A percentile compares a stretch with the other conserved stretches of the same genome.
phyloP scores from a whole-genome alignment of 768 basidiomycete genomes.

The Xerocomus spinulosus region DNA sequence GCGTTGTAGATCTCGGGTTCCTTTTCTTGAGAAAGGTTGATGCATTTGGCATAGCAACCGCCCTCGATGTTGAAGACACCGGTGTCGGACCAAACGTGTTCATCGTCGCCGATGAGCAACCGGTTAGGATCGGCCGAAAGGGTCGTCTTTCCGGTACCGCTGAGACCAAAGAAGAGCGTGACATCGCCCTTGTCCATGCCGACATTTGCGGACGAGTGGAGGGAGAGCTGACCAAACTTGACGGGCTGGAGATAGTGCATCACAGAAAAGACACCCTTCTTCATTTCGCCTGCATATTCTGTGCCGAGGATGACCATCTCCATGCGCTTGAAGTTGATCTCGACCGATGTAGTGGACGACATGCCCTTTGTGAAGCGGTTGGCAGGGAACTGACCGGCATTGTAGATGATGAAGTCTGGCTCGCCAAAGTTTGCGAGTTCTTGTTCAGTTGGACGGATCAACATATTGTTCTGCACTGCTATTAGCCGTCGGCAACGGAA shows the following conservation, averaged over 20 bases:
- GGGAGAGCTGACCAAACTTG: conserved; percentile 95
- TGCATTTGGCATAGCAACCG: conserved; percentile 97
- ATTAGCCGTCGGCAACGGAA: conserved; percentile 6
- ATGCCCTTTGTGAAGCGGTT: conserved; percentile 99
- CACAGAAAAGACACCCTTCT: conserved; percentile 99
- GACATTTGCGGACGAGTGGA: conserved; percentile 98
- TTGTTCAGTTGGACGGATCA: conserved; percentile 94
- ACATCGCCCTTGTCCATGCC: conserved; percentile 86
- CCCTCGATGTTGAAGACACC: conserved; percentile 99
- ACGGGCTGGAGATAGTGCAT: conserved; percentile 99
- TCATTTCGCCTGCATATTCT: conserved; percentile 99
- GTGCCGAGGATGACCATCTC: conserved; percentile 99
- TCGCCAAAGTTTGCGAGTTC: conserved; percentile 94
- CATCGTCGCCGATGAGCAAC: conserved; percentile 95
- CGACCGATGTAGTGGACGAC: conserved; percentile 97
- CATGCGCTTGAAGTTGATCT: conserved; percentile 99
- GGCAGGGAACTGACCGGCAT: conserved; percentile 99
- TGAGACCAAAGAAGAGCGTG: conserved; percentile 97
- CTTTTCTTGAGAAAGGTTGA: conserved; percentile 95
- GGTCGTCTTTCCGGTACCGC: conserved; percentile 98
- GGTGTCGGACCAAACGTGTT: conserved; percentile 98
- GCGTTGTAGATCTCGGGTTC: conserved; percentile 98
- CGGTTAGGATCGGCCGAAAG: conserved; percentile 95
- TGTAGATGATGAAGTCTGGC: conserved; percentile 99
- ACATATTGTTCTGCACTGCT: conserved; percentile 84